Conservation (phyloP, 441 rosid species). For the Geranium incanum region DNA sequence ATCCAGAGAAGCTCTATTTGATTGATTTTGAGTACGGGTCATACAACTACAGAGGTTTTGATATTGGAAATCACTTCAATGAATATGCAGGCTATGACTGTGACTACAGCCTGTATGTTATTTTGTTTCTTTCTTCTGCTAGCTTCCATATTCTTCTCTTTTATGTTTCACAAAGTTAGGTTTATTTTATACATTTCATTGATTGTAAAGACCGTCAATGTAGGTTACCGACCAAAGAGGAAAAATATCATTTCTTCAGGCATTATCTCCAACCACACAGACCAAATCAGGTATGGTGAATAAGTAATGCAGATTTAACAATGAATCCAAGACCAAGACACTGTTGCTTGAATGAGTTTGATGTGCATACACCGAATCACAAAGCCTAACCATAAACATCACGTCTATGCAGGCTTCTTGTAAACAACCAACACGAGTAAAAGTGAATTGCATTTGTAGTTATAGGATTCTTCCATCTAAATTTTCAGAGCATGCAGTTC, state of each 20-base stretch:
- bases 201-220: conserved; percentile 26
- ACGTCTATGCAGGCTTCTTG: background rate
- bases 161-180: background rate
- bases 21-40: conserved; percentile 99
- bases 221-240: conserved; percentile 77
- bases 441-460: background rate
- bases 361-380: background rate
- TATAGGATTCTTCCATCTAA: background rate
- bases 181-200: conserved; percentile 8
- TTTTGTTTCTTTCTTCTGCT: conserved; percentile 18
- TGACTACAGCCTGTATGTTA: conserved; percentile 70
- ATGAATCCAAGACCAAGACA: background rate
- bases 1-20: conserved; percentile 70
- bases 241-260: conserved; percentile 77
- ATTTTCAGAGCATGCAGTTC: background rate
- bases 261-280: conserved; percentile 70
- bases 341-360: background rate
- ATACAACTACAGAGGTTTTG: conserved; percentile 87
- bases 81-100: conserved; percentile 97
- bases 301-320: background rate
- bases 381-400: background rate
- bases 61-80: conserved; percentile 93
- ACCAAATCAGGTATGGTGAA: conserved; percentile 51
- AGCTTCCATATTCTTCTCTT: conserved; percentile 11
- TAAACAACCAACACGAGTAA: background rate